phyloP scores from a whole-genome alignment of 176 grass and related monocot species.

The Hordeum vulgare region DNA sequence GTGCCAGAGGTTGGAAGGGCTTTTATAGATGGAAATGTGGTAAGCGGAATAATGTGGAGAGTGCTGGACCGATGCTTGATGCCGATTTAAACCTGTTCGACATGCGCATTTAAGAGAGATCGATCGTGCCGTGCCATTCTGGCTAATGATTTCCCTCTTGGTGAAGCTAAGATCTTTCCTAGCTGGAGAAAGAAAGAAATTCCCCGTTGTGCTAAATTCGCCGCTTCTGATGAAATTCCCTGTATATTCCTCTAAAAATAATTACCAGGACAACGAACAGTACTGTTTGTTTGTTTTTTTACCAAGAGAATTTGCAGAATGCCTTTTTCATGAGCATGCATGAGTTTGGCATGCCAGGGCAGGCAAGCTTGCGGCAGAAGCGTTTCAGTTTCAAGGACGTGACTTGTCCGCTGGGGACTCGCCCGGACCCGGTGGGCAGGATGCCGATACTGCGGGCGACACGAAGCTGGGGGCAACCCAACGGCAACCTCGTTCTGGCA shows the following conservation, averaged over 20 bases:
- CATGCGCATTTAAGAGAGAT: not conserved
- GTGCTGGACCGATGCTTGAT: not conserved
- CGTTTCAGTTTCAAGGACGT: conserved; percentile 36
- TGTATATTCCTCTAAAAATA: no score
- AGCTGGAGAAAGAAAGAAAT: not conserved
- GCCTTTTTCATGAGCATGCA: not conserved
- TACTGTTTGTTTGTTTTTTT: no score
- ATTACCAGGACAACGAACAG: no score
- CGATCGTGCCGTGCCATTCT: not conserved
- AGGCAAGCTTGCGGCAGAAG: conserved; percentile 1
- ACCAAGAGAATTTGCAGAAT: not conserved
- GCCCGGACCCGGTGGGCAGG: not conserved
- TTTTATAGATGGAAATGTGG: conserved; percentile 11
- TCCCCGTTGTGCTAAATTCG: not conserved
- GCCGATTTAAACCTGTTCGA: not conserved
- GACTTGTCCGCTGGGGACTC: not conserved
- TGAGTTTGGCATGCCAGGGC: conserved; percentile 17
- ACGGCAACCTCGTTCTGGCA: conserved; percentile 11
- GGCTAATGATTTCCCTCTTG: not conserved
- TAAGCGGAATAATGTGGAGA: not conserved
- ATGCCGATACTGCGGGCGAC: conserved; percentile 14
- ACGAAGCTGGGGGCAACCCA: conserved; percentile 9
- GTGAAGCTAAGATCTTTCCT: not conserved
- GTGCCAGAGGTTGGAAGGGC: not conserved
- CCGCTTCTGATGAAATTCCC: not conserved